Conservation (phyloP, 176 grass and related monocot species). For the Raddia guianensis region DNA sequence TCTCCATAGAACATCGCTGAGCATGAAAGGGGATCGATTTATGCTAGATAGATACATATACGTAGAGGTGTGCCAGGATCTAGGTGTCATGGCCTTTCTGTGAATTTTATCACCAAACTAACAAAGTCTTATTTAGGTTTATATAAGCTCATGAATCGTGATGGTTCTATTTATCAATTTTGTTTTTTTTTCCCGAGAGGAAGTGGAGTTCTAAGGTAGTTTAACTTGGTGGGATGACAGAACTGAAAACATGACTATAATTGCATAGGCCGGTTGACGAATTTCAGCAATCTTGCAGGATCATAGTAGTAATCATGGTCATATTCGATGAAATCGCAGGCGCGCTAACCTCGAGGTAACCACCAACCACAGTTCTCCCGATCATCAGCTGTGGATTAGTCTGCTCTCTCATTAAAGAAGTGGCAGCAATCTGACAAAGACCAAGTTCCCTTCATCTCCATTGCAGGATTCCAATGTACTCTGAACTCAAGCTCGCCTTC, state of each 20-base stretch:
- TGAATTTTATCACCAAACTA: slow-evolving; percentile 19
- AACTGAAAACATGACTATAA: not conserved
- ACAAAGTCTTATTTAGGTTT: not conserved
- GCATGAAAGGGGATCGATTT: slow-evolving; percentile 15
- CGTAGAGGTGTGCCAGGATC: not conserved
- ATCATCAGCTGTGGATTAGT: not conserved
- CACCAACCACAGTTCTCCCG: not conserved
- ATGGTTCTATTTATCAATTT: not conserved
- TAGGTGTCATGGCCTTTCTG: not conserved
- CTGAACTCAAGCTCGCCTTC: slow-evolving; percentile 79
- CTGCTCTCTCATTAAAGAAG: not conserved
- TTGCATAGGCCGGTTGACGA: slow-evolving; percentile 31
- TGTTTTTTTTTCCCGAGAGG: too few species aligned
- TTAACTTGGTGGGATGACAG: not conserved
- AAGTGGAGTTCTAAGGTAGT: not conserved
- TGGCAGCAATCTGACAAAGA: not conserved
- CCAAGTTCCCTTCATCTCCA: not conserved
- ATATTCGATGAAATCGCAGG: slow-evolving; percentile 71
- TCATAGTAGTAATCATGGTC: slow-evolving; percentile 76
- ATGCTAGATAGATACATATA: not conserved
- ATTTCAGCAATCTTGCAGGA: slow-evolving; percentile 64
- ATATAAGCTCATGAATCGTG: not conserved
- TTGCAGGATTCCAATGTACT: slow-evolving; percentile 83
- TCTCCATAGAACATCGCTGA: not conserved
- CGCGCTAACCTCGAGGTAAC: slow-evolving; percentile 61